Percentiles rank a stretch among this genome's conserved stretches.
These are phyloP conservation scores for Thraustochytrium striatum DNA, from an alignment of 352 stramenopile species.

Conservation along the genomic window DNA sequence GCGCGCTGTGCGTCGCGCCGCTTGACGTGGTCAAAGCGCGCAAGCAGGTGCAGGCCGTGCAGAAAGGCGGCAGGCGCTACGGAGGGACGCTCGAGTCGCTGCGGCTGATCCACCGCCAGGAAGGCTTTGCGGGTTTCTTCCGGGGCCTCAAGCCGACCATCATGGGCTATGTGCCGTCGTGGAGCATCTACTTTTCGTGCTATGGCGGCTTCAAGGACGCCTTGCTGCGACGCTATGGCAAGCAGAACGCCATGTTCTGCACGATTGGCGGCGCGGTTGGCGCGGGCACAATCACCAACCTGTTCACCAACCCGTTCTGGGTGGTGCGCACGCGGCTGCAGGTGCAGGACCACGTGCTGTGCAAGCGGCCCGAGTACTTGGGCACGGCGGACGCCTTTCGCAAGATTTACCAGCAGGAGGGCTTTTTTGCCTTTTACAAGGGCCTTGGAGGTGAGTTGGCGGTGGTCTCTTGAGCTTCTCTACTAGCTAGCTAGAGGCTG, in stretches of 20 bases:
- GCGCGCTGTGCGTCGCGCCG: slow-evolving; percentile 18
- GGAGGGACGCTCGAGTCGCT: slow-evolving; percentile 2
- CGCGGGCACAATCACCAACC: slow-evolving; percentile 48
- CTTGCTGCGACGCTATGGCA: not conserved
- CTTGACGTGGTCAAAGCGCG: slow-evolving; percentile 42
- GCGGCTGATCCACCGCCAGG: not conserved
- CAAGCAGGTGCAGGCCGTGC: slow-evolving; percentile 23
- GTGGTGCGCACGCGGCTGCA: slow-evolving; percentile 56
- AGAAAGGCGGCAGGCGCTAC: not conserved
- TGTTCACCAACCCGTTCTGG: slow-evolving; percentile 56
- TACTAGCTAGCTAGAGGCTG: too few relatives aligned
- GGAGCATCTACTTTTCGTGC: slow-evolving; percentile 25
- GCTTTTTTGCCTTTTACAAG: slow-evolving; percentile 52
- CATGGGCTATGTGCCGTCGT: slow-evolving; percentile 45
- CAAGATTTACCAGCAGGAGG: slow-evolving; percentile 51
- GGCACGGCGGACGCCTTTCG: slow-evolving; percentile 40
- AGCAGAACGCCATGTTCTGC: not conserved
- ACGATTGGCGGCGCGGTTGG: slow-evolving; percentile 59
- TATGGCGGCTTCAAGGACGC: slow-evolving; percentile 34
- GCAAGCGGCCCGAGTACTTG: slow-evolving; percentile 56
- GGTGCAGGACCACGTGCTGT: slow-evolving; percentile 48
- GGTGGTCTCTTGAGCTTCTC: too few relatives aligned
- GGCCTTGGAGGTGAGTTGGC: not conserved
- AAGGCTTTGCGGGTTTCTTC: slow-evolving; percentile 21
- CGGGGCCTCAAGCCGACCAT: slow-evolving; percentile 13